These are phyloP conservation scores for Daldinia eschscholtzii DNA, from an alignment of 2,329 filamentous ascomycete genomes.

Conservation along the genomic window DNA sequence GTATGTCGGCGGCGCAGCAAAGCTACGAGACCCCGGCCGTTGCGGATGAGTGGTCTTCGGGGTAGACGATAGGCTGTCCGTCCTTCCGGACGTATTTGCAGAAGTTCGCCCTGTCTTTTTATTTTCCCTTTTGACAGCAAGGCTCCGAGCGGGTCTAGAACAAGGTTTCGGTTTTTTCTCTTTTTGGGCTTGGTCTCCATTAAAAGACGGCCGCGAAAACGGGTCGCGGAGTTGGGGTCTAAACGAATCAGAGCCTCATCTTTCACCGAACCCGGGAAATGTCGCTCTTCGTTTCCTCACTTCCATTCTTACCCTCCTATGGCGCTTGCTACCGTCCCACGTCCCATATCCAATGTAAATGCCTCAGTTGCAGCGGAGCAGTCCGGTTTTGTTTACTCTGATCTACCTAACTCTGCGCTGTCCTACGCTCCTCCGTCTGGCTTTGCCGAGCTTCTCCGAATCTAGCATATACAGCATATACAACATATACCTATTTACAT, in stretches of 20 bases:
- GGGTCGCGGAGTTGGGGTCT: slow-evolving; percentile 42
- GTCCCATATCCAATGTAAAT: slow-evolving; percentile 39
- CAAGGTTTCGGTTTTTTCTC: slow-evolving; percentile 25
- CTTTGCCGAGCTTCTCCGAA: slow-evolving; percentile 39
- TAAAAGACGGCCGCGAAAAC: slow-evolving; percentile 38
- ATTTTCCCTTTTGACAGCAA: slow-evolving; percentile 32
- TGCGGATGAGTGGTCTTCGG: slow-evolving; percentile 44
- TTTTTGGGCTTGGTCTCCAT: slow-evolving; percentile 30
- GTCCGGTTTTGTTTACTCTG: slow-evolving; percentile 25
- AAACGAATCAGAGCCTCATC: slow-evolving; percentile 44
- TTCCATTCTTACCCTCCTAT: slow-evolving; percentile 26
- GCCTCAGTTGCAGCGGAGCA: slow-evolving; percentile 42
- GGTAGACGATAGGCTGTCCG: slow-evolving; percentile 54
- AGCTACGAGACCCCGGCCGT: slow-evolving; percentile 45
- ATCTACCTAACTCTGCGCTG: slow-evolving; percentile 18
- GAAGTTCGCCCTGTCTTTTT: slow-evolving; percentile 48
- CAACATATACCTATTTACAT: slow-evolving; percentile 30
- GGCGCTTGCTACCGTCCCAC: slow-evolving; percentile 30
- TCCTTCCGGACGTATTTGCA: slow-evolving; percentile 34
- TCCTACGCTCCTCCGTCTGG: slow-evolving; percentile 11
- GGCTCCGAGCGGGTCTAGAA: slow-evolving; percentile 42
- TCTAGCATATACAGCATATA: slow-evolving; percentile 26
- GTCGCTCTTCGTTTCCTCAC: slow-evolving; percentile 20
- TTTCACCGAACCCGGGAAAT: slow-evolving; percentile 48
- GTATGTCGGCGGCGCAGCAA: slow-evolving; percentile 47